phyloP scores from a whole-genome alignment of 768 basidiomycete species.

The Brasilioporus rufonigricans region DNA sequence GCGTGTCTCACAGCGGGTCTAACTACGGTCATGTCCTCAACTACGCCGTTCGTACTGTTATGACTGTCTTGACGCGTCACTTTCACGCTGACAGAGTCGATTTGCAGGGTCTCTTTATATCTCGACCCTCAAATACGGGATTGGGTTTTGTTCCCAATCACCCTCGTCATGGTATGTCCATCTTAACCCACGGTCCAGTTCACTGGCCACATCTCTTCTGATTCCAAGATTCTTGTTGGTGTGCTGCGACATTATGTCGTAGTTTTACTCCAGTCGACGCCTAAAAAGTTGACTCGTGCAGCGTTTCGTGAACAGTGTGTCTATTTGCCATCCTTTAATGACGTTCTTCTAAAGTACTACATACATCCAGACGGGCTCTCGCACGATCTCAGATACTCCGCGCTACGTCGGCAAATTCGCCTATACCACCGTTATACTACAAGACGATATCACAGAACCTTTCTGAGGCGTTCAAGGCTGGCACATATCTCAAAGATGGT shows the following conservation, averaged over 20 bases:
- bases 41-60: constrained; percentile 21
- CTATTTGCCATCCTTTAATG: constrained; percentile 2
- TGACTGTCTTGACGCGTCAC: constrained; percentile 1
- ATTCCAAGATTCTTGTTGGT: constrained; percentile 80
- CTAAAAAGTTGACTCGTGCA: constrained; percentile 74
- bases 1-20: constrained; percentile 1
- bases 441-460: constrained; percentile 73
- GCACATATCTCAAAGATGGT: constrained; percentile 85
- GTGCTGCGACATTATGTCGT: constrained; percentile 92
- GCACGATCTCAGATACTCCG: constrained; percentile 83
- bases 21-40: constrained; percentile 37
- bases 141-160: constrained; percentile 95
- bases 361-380: constrained; percentile 60
- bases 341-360: background rate
- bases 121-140: constrained; percentile 96
- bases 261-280: constrained; percentile 75
- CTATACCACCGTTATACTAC: constrained; percentile 73
- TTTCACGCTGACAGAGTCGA: constrained; percentile 6
- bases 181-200: background rate
- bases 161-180: constrained; percentile 84
- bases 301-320: constrained; percentile 93
- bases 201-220: constrained; percentile 3
- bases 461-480: constrained; percentile 65
- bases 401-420: constrained; percentile 75
- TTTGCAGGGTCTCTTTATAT: constrained; percentile 51